phyloP scores from a whole-genome alignment of 2,329 filamentous ascomycete genomes.

The Achaetomium macrosporum region DNA sequence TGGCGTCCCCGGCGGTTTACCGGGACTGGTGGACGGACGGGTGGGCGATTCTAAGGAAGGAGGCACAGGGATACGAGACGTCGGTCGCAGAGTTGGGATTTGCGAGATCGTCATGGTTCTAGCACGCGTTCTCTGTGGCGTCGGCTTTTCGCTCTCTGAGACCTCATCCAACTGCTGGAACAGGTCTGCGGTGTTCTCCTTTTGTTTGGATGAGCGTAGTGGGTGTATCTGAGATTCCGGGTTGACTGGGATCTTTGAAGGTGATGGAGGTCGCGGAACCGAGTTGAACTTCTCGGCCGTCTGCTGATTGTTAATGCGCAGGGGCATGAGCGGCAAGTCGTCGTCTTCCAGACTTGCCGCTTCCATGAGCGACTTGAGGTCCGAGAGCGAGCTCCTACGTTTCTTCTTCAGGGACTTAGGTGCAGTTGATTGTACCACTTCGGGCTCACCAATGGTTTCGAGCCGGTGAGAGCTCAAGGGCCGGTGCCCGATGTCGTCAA shows the following conservation, averaged over 20 bases:
- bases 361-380: slow-evolving; percentile 62
- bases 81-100: slow-evolving; percentile 48
- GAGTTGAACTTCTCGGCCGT: slow-evolving; percentile 54
- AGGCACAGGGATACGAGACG: slow-evolving; percentile 28
- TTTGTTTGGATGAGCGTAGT: slow-evolving; percentile 41
- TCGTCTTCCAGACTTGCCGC: slow-evolving; percentile 47
- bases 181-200: slow-evolving; percentile 38
- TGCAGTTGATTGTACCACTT: slow-evolving; percentile 34
- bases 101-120: slow-evolving; percentile 49
- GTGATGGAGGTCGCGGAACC: slow-evolving; percentile 35
- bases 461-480: slow-evolving; percentile 54
- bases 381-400: slow-evolving; percentile 84
- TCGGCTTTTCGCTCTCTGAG: slow-evolving; percentile 18
- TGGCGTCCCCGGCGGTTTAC: slow-evolving; percentile 29
- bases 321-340: slow-evolving; percentile 34
- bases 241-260: slow-evolving; percentile 43
- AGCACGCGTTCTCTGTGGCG: slow-evolving; percentile 30
- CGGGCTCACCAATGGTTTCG: slow-evolving; percentile 56
- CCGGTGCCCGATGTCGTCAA: slow-evolving; percentile 49
- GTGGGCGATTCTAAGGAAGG: slow-evolving; percentile 25
- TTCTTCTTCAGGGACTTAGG: slow-evolving; percentile 60
- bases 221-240: slow-evolving; percentile 31
- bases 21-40: slow-evolving; percentile 34
- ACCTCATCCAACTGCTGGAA: slow-evolving; percentile 17
- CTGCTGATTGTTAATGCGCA: slow-evolving; percentile 47